Conservation (phyloP, 768 basidiomycete species). For the Roridomyces roridus region DNA sequence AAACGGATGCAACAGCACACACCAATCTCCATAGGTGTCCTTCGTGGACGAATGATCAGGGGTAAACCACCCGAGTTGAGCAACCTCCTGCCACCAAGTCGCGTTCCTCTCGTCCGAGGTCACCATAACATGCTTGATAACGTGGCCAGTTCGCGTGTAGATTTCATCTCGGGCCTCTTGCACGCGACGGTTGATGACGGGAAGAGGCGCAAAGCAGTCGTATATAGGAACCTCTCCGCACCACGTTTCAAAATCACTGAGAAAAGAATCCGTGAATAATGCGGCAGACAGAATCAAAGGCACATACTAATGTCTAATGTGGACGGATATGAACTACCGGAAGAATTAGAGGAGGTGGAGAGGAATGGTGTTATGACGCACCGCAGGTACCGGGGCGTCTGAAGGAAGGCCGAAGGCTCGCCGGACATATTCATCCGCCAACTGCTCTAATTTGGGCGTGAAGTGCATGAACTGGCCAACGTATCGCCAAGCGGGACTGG, state of each 20-base stretch:
- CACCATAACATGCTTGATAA: constrained; percentile 61
- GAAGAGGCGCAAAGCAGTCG: constrained; percentile 55
- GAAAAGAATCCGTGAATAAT: too few species aligned
- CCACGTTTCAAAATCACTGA: constrained; percentile 50
- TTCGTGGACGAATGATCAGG: constrained; percentile 57
- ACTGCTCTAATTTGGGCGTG: constrained; percentile 43
- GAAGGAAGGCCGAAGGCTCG: constrained; percentile 46
- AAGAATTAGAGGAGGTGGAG: neutral
- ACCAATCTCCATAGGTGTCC: constrained; percentile 57
- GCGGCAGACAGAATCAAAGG: too few species aligned
- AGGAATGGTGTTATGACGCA: constrained; percentile 31
- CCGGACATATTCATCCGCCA: constrained; percentile 54
- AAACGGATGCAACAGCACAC: constrained; percentile 21
- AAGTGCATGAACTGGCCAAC: constrained; percentile 60
- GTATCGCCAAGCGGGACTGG: constrained; percentile 61
- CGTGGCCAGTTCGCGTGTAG: constrained; percentile 47
- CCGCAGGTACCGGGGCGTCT: constrained; percentile 51
- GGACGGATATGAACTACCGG: constrained; percentile 60
- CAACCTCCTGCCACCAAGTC: constrained; percentile 64
- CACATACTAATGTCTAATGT: constrained; percentile 51
- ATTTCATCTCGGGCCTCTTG: constrained; percentile 60
- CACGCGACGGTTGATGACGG: constrained; percentile 59
- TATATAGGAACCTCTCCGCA: constrained; percentile 48
- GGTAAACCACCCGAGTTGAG: constrained; percentile 54
- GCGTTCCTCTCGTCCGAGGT: constrained; percentile 67